phyloP scores from a whole-genome alignment of 2,329 filamentous ascomycete genomes.

The Chaetomium globosum region DNA sequence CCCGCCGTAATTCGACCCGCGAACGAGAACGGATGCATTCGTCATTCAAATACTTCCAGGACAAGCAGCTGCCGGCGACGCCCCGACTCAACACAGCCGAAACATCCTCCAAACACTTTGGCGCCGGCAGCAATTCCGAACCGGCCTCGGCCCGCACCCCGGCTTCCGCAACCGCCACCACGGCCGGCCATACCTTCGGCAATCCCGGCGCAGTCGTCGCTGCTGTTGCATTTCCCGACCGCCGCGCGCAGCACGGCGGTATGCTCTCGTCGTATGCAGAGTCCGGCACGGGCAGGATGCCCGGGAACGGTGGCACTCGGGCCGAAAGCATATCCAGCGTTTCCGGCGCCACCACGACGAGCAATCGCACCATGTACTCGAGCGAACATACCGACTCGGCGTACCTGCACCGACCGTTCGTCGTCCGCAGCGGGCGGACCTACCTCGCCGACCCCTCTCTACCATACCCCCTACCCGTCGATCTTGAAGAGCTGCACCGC shows the following conservation, averaged over 20 bases:
- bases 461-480: slow-evolving; percentile 83
- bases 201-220: slow-evolving; percentile 21
- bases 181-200: slow-evolving; percentile 16
- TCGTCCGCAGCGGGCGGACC: slow-evolving; percentile 75
- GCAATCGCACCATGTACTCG: slow-evolving; percentile 52
- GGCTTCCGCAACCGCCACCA: slow-evolving; percentile 29
- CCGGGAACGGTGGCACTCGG: slow-evolving; percentile 39
- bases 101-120: slow-evolving; percentile 21
- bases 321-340: slow-evolving; percentile 53
- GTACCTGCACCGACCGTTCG: slow-evolving; percentile 57
- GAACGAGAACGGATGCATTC: slow-evolving; percentile 35
- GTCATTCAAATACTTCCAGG: slow-evolving; percentile 34
- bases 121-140: slow-evolving; percentile 32
- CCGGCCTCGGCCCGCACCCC: slow-evolving; percentile 35
- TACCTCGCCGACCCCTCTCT: slow-evolving; percentile 75
- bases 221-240: slow-evolving; percentile 30
- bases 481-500: slow-evolving; percentile 82
- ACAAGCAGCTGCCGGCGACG: slow-evolving; percentile 40
- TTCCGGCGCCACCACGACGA: slow-evolving; percentile 49
- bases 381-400: slow-evolving; percentile 50
- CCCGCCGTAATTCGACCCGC: slow-evolving; percentile 25
- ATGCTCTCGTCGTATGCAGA: slow-evolving; percentile 39
- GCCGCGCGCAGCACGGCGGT: slow-evolving; percentile 43
- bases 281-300: slow-evolving; percentile 27
- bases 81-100: slow-evolving; percentile 35